Percentiles rank a stretch among this genome's conserved stretches.
Conservation (phyloP, 78 protist species). For the slime mould (Dictyostelium discoideum) region DNA sequence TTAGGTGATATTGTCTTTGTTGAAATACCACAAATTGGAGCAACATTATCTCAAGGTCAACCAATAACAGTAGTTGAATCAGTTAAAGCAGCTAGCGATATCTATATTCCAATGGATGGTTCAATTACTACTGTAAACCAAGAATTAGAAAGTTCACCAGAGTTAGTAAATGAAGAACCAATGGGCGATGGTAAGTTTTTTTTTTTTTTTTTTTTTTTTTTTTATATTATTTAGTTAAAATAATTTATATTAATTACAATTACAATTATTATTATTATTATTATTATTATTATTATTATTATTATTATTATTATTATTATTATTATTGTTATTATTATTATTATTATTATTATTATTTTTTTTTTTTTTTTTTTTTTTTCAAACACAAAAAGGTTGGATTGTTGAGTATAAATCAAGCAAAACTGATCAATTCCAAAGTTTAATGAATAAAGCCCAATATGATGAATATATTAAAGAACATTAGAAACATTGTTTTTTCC, state of each 20-base stretch:
- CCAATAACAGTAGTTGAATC: background rate
- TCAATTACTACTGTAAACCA: background rate
- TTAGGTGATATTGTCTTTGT: background rate
- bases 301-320: too few relatives aligned
- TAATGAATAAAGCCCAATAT: background rate
- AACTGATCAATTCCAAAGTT: background rate
- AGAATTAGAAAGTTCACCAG: background rate
- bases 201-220: background rate
- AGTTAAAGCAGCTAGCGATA: background rate
- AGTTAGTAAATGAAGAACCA: background rate
- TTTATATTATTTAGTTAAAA: background rate
- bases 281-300: too few relatives aligned
- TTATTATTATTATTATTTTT: background rate
- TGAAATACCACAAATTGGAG: background rate
- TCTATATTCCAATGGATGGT: background rate
- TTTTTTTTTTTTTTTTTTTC: background rate
- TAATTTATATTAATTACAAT: background rate
- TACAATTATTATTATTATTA: too few relatives aligned
- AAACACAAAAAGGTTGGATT: background rate
- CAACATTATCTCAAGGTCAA: background rate
- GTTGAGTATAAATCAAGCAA: background rate
- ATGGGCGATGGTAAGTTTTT: background rate
- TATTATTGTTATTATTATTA: too few relatives aligned
- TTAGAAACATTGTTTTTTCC: too few relatives aligned
- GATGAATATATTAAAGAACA: background rate